Evolutionary conservation across 345 rosid species (phyloP), one percentile per base, ranked within the genome.

Genomic region (Conringia planisiliqua): DNA sequence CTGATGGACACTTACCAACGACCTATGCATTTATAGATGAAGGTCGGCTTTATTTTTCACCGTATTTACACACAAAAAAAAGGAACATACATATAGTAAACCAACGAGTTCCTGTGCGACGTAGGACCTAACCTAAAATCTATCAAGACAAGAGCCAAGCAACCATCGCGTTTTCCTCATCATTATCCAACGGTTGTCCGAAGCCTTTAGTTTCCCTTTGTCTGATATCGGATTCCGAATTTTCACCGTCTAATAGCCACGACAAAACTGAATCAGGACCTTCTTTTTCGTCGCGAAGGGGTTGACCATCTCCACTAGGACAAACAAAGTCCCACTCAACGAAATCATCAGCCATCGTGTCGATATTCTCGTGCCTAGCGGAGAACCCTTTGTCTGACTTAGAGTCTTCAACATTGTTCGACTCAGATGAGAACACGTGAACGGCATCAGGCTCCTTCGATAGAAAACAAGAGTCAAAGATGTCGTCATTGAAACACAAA

Each of bases 101-200:
- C 47, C 14, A 17, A 66, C 35, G 6, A 66, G 46, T 10, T 51
- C 60, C 10, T 51, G n/a, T 51, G n/a, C 36, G 47, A 22, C 60
- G 16, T 11, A 8, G 30, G 22, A 32, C 18, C 58, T 11, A 18
- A 1, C 11, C 18, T 14, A 35, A 67, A 5, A 13, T 39, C 60
- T 0, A 27, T 82, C 78, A 84, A 55, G 83, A 82, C 46, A 78
- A 72, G 65, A 82, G 83, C 87, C 85, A 82, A 33, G 81, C 59
- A 48, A 70, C 73, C 36, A 82, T 60, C 29, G 58, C 76, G 56
- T 77, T 75, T 58, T 71, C 58, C 24, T 75, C 39, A 9, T 74
- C 80, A 42, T 18, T 6, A 35, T 47, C 68, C 30, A 33, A 58
- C 17, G 58, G 75, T 18, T 77, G 78, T 51, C 33, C 20, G 8